Evolutionary conservation across 495 filamentous ascomycete species (phyloP).

Genomic region (Peziza echinospora): DNA sequence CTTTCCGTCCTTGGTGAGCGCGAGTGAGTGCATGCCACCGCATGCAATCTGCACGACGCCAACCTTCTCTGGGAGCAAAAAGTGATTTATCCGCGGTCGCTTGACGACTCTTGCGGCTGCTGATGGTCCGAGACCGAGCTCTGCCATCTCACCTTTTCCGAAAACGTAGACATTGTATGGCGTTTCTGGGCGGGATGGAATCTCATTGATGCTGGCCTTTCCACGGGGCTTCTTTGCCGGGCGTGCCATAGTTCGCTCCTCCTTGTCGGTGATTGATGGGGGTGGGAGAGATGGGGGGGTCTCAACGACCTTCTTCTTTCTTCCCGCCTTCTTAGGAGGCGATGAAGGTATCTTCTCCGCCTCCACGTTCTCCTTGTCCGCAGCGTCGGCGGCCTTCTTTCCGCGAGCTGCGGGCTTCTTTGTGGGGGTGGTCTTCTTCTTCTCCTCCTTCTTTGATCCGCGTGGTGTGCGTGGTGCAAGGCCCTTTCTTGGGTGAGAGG

Average conservation of each 20-base stretch:
- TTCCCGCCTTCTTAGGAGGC: too few relatives aligned
- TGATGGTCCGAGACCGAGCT: constrained; percentile 41
- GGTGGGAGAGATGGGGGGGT: constrained; percentile 3
- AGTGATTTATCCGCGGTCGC: constrained; percentile 41
- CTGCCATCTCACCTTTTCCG: constrained; percentile 44
- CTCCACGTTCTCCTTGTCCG: constrained; percentile 7
- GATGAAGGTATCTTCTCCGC: neutral
- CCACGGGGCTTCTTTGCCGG: constrained; percentile 9
- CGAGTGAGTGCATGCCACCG: constrained; percentile 46
- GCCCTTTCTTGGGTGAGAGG: neutral
- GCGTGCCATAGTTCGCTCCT: neutral
- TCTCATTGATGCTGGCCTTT: constrained; percentile 1
- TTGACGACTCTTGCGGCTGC: constrained; percentile 44
- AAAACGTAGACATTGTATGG: constrained; percentile 45
- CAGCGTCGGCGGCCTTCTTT: constrained; percentile 7
- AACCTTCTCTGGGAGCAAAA: constrained; percentile 33
- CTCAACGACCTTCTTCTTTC: constrained; percentile 2
- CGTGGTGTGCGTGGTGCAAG: neutral
- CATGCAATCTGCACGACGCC: constrained; percentile 41
- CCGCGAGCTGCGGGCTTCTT: constrained; percentile 4
- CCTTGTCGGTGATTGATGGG: neutral
- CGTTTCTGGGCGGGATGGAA: constrained; percentile 18
- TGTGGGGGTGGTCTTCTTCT: constrained; percentile 13
- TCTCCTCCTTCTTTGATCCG: constrained; percentile 6
- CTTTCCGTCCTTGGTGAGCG: constrained; percentile 40